phyloP scores from a whole-genome alignment of 495 filamentous ascomycete genomes.

The Aspergillus taichungensis region DNA sequence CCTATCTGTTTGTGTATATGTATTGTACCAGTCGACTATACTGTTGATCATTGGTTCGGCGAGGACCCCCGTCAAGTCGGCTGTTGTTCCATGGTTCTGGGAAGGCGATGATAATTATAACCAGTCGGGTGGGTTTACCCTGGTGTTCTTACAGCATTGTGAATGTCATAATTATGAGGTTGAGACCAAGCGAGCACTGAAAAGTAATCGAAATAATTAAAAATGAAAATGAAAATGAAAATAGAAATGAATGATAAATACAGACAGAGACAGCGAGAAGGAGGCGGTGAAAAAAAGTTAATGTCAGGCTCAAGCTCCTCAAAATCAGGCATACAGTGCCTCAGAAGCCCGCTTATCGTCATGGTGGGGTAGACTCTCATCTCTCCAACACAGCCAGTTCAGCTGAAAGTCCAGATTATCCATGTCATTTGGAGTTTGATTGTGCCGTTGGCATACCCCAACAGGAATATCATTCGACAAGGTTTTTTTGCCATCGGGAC shows the following conservation, averaged over 20 bases:
- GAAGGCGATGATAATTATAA: not conserved
- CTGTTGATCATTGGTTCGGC: conserved; percentile 3
- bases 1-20: no score
- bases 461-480: no score
- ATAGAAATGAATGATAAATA: no score
- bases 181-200: no score
- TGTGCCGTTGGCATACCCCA: no score
- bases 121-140: no score
- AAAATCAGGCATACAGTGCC: not conserved
- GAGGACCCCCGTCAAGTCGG: not conserved
- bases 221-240: no score
- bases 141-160: no score
- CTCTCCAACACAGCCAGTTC: not conserved
- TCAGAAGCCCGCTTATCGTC: not conserved
- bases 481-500: no score
- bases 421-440: no score
- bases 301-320: not conserved
- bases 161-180: no score
- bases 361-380: not conserved
- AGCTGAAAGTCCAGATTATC: not conserved
- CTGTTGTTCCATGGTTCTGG: conserved; percentile 14
- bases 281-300: conserved; percentile 3
- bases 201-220: no score
- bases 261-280: not conserved
- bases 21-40: not conserved